Evolutionary conservation across 148 eudicot genomes (phyloP).

Genomic region (Suaeda aralocaspica): DNA sequence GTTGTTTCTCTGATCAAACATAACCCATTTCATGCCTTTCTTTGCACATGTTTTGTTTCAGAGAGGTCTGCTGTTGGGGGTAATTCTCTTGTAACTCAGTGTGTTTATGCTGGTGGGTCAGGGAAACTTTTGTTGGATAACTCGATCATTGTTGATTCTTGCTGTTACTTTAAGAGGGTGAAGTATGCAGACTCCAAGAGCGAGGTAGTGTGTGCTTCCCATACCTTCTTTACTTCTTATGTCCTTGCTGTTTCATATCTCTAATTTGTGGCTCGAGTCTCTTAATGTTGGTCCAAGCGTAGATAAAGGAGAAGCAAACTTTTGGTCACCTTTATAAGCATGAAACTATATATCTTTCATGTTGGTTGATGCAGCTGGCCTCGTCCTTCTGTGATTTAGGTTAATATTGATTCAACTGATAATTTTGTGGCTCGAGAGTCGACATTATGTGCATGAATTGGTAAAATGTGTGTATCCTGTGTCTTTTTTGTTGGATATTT

Average conservation of each 20-base stretch:
- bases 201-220: constrained; percentile 43
- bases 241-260: background rate
- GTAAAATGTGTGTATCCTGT: constrained; percentile 7
- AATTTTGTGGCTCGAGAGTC: background rate
- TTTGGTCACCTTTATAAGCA: too few relatives aligned
- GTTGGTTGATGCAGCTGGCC: too few relatives aligned
- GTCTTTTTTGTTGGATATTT: constrained; percentile 10
- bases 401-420: too few relatives aligned
- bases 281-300: too few relatives aligned
- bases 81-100: constrained; percentile 25
- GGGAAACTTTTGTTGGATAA: too few relatives aligned
- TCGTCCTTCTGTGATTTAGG: too few relatives aligned
- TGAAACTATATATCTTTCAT: too few relatives aligned
- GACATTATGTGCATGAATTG: background rate
- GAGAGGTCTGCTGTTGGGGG: too few relatives aligned
- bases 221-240: background rate
- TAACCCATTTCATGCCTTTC: constrained; percentile 22
- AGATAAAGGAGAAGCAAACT: too few relatives aligned
- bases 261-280: background rate
- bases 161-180: constrained; percentile 26
- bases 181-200: constrained; percentile 72
- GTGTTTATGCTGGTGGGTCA: too few relatives aligned
- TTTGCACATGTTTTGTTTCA: constrained; percentile 22
- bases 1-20: constrained; percentile 15
- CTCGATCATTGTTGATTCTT: too few relatives aligned